These are phyloP conservation scores for Trifolium subterraneum DNA, from an alignment of 306 rosid genomes.

Conservation along the genomic window DNA sequence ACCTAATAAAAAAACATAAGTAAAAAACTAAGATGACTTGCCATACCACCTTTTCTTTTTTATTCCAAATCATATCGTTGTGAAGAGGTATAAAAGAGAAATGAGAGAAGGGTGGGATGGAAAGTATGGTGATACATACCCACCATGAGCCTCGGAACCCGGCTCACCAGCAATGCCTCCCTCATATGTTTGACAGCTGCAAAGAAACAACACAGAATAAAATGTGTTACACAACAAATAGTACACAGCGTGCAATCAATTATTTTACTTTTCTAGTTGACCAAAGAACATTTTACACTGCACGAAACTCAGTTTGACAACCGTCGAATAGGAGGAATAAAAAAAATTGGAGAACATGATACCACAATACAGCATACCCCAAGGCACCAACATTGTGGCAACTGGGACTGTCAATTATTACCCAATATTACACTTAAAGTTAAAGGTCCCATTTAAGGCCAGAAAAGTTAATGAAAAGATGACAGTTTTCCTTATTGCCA, in stretches of 20 bases:
- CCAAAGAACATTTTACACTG: not conserved
- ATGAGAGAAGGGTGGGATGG: not conserved
- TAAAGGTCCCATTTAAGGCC: not conserved
- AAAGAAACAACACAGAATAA: constrained; percentile 40
- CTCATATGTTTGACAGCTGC: constrained; percentile 96
- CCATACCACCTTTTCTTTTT: constrained; percentile 1
- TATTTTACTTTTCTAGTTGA: constrained; percentile 27
- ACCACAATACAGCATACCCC: not conserved
- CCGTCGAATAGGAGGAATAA: constrained; percentile 35
- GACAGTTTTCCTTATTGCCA: constrained; percentile 14
- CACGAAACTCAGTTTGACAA: not conserved
- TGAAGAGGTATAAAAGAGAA: not conserved
- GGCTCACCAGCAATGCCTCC: constrained; percentile 98
- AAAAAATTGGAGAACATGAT: not conserved
- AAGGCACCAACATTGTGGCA: not conserved
- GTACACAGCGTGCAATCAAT: not conserved
- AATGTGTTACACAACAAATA: not conserved
- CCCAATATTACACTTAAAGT: not conserved
- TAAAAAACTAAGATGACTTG: constrained; percentile 30
- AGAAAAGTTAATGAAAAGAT: not conserved
- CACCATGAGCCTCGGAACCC: constrained; percentile 98
- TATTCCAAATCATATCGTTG: constrained; percentile 25
- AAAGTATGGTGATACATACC: constrained; percentile 63
- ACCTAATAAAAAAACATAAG: constrained; percentile 56
- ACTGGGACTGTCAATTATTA: not conserved